Evolutionary conservation across 148 eudicot species (phyloP), one percentile per base, ranked within the genome.

Genomic region (Silene uniflora): DNA sequence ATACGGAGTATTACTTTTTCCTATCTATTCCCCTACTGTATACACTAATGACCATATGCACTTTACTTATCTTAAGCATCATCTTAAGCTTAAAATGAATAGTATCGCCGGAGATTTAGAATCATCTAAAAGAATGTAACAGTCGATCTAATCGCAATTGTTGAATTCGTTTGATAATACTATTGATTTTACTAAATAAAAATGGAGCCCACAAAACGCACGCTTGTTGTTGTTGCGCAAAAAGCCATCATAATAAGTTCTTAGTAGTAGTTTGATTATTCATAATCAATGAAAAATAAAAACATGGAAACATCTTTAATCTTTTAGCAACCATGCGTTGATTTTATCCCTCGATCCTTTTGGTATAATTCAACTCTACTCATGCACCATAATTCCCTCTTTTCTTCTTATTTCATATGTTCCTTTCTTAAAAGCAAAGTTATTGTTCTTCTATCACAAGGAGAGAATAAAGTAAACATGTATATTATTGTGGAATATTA

Each of bases 171-270:
- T 67, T 1, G 12, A 11, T 13, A 11, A 39, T 5, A 47, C 9
- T 18, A 14, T 70, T 49, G 13, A n/a, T 11, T 22, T 69, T 23
- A 3, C 0, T 22, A 69, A 21, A 54, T 18, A 47, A 62, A 47
- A 62, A 47, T 6, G 58, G 78, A 69, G 16, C 84, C 84, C 84
- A 81, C 78, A 29, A 55, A 77, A 77, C 35, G 84, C 84, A 77
- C 84, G 81, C 81, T 52, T 52, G 56, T 52, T 52, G 55, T 73
- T 77, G 78, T 68, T 73, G 65, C 59, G 22, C 59, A 77, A 44
- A 77, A 81, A 65, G 71, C 74, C 74, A 70, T 60, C 77, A 62
- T 77, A 74, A 74, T 79, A 76, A 79, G 29, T 42, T 58, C 10
- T 78, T 64, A 72, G 64, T 62, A 46, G 75, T 1, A 63, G 71